Evolutionary conservation across 2,329 filamentous ascomycete genomes (phyloP).

Genomic region (Beauveria sp.): DNA sequence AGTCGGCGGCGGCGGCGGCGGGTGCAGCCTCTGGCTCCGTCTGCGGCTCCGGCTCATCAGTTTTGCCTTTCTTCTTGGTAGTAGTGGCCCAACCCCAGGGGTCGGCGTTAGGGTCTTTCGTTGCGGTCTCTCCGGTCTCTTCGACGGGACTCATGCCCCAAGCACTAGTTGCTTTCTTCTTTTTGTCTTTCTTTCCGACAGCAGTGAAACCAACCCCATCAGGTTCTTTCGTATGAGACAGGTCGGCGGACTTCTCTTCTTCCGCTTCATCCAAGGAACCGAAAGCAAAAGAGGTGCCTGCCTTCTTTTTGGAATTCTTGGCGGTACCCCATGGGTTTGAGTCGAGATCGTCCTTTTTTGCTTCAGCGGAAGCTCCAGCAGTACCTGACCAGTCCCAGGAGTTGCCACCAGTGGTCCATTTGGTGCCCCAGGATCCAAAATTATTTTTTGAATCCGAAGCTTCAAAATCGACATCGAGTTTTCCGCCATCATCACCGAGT

Average conservation of each 20-base stretch:
- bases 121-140: conserved; percentile 23
- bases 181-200: conserved; percentile 35
- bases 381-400: conserved; percentile 36
- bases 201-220: conserved; percentile 25
- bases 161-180: conserved; percentile 27
- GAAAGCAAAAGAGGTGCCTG: conserved; percentile 38
- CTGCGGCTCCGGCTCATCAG: conserved; percentile 19
- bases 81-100: conserved; percentile 31
- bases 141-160: conserved; percentile 30
- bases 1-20: conserved; percentile 19
- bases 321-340: conserved; percentile 44
- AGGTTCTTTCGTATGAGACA: conserved; percentile 24
- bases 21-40: conserved; percentile 18
- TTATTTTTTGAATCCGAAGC: conserved; percentile 34
- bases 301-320: conserved; percentile 44
- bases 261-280: conserved; percentile 34
- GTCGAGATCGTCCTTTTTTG: conserved; percentile 34
- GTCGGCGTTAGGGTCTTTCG: conserved; percentile 22
- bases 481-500: conserved; percentile 52
- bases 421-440: conserved; percentile 54
- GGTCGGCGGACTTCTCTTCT: conserved; percentile 28
- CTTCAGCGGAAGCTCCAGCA: conserved; percentile 27
- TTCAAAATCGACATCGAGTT: conserved; percentile 48
- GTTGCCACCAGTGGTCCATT: conserved; percentile 48
- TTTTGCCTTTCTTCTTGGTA: conserved; percentile 35